phyloP scores from a whole-genome alignment of 2,329 filamentous ascomycete species.

The Xylogone sp. region DNA sequence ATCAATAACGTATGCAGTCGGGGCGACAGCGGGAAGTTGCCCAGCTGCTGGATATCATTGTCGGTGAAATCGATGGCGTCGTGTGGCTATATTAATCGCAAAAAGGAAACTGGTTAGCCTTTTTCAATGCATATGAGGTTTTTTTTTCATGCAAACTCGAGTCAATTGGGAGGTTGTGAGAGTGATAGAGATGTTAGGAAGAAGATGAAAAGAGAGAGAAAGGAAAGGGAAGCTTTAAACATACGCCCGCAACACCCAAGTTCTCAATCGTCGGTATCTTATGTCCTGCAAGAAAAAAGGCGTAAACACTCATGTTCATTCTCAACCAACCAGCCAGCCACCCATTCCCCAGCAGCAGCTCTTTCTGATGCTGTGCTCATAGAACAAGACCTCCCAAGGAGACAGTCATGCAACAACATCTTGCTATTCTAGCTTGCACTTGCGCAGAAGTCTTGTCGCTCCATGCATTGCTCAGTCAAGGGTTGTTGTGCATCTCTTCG shows the following conservation, averaged over 20 bases:
- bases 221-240: constrained; percentile 31
- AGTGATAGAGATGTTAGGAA: neutral
- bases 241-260: constrained; percentile 85
- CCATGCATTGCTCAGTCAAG: too few relatives aligned
- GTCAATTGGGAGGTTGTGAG: neutral
- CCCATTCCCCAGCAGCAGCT: too few relatives aligned
- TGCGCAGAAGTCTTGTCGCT: too few relatives aligned
- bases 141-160: neutral
- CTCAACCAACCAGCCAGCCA: too few relatives aligned
- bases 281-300: constrained; percentile 73
- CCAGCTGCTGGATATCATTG: constrained; percentile 87
- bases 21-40: constrained; percentile 89
- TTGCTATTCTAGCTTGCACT: too few relatives aligned
- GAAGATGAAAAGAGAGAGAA: neutral
- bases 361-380: too few relatives aligned
- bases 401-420: too few relatives aligned
- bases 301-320: constrained; percentile 38
- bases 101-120: neutral
- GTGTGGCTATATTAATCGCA: constrained; percentile 60
- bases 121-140: too few relatives aligned
- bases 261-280: constrained; percentile 98
- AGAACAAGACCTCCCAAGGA: too few relatives aligned
- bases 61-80: constrained; percentile 98
- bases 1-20: constrained; percentile 84
- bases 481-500: too few relatives aligned